A percentile compares a stretch with the other conserved stretches of the same genome.
These are phyloP conservation scores for Apiospora koreana DNA, from an alignment of 2,329 filamentous ascomycete genomes.

Conservation along the genomic window DNA sequence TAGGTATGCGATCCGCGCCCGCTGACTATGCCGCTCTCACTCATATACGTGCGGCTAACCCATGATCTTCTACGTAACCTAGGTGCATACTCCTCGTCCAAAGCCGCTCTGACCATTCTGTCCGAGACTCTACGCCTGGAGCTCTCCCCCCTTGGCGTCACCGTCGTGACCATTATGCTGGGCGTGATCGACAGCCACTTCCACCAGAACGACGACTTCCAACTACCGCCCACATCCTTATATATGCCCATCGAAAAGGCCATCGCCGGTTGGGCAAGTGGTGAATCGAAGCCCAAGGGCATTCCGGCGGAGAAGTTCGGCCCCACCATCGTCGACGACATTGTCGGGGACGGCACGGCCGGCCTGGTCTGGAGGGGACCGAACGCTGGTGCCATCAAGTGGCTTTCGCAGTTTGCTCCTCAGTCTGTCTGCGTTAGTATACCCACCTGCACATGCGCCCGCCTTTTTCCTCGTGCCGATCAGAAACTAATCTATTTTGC, in stretches of 20 bases:
- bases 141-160: slow-evolving; percentile 35
- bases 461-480: background rate
- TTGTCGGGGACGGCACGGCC: slow-evolving; percentile 16
- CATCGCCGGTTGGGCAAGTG: slow-evolving; percentile 23
- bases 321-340: slow-evolving; percentile 18
- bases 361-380: slow-evolving; percentile 21
- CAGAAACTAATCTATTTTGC: background rate
- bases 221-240: slow-evolving; percentile 16
- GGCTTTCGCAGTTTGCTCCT: background rate
- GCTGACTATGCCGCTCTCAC: too few species aligned
- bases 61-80: slow-evolving; percentile 22
- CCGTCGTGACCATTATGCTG: slow-evolving; percentile 34
- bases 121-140: slow-evolving; percentile 42
- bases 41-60: too few species aligned
- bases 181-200: slow-evolving; percentile 36
- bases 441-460: background rate
- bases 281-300: slow-evolving; percentile 19
- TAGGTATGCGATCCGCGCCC: slow-evolving; percentile 29
- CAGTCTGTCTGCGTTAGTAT: background rate
- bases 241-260: slow-evolving; percentile 19
- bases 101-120: slow-evolving; percentile 41
- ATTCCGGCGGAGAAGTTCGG: slow-evolving; percentile 18
- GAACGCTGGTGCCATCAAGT: slow-evolving; percentile 18
- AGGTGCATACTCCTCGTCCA: slow-evolving; percentile 30
- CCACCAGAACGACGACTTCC: slow-evolving; percentile 18